Evolutionary conservation across 2,329 filamentous ascomycete genomes (phyloP), one percentile per base, ranked within the genome.

Genomic region (Aspergillus uvarum): DNA sequence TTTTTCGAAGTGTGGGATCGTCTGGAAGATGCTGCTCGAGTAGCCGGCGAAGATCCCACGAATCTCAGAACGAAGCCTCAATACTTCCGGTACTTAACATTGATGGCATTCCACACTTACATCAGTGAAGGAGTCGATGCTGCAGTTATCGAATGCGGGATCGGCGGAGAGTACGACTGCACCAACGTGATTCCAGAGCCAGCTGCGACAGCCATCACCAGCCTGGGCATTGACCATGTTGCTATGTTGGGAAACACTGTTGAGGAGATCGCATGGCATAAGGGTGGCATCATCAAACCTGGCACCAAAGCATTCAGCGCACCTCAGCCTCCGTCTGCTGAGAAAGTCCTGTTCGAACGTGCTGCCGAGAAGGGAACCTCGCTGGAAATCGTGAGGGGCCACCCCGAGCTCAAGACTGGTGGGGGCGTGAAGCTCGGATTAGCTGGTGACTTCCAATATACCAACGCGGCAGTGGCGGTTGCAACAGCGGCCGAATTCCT

Each of bases 141-240:
- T 19, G 93, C 92, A 0, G 87, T 98, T 10, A 83, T 98, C 35
- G 95, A 99, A 77, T 96, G 92, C 69, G 95, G 95, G 0, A 96
- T 98, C 64, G 95, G 95, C 16, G 95, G 93, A 52, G 91, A 96
- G 77, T 92, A 92, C 70, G 94, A 98, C 71, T 89, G 90, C 29
- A 99, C 95, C 10, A 98, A 98, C 70, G 85, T 98, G 22, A 76
- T 99, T 5, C 80, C 83, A 11, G 82, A 85, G 12, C 89, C 92
- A 1, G 87, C 85, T 6, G 88, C 87, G 1, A 85, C 87, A 1
- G 90, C 89, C 0, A 87, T 97, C 42, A 88, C 92, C 21, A 92
- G 89, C 69, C 75, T 97, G 48, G 92, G 91, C 3, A 89, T 96
- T 61, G 93, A 97, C 68, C 93, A 97, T 74, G 87, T 89, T 1